Evolutionary conservation across 2,329 filamentous ascomycete species (phyloP).

Genomic region (Diplodia intermedia): DNA sequence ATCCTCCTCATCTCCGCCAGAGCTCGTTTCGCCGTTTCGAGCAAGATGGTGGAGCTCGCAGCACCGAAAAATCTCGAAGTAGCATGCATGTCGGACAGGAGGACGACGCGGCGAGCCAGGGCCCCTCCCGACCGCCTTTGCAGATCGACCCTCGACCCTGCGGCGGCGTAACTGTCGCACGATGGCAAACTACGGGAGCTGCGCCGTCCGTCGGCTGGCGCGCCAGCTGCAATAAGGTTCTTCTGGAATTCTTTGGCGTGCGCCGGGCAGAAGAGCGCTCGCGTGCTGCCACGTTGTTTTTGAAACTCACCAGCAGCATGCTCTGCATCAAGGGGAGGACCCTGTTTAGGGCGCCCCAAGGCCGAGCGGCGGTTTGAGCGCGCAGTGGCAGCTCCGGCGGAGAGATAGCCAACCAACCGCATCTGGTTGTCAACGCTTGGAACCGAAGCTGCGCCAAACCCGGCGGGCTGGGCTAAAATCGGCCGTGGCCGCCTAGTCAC

Average conservation of each 20-base stretch:
- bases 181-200: not conserved
- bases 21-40: no score
- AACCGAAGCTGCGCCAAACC: not conserved
- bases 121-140: no score
- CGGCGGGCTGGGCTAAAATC: not conserved
- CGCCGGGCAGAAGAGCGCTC: not conserved
- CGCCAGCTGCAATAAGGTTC: not conserved
- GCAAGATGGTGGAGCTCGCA: no score
- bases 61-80: no score
- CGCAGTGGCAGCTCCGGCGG: not conserved
- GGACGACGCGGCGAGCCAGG: no score
- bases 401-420: not conserved
- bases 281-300: slow-evolving; percentile 5
- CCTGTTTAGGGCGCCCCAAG: not conserved
- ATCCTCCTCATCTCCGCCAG: no score
- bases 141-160: no score
- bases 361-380: not conserved
- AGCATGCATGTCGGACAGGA: no score
- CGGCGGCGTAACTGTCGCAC: not conserved
- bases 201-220: not conserved
- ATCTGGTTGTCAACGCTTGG: not conserved
- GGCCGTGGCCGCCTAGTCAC: no score
- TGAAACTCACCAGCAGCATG: slow-evolving; percentile 5
- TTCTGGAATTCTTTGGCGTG: not conserved
- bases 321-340: not conserved